Evolutionary conservation across 1,139 yeast genomes (phyloP).

Genomic region (Protomyces arabidopsidicola): DNA sequence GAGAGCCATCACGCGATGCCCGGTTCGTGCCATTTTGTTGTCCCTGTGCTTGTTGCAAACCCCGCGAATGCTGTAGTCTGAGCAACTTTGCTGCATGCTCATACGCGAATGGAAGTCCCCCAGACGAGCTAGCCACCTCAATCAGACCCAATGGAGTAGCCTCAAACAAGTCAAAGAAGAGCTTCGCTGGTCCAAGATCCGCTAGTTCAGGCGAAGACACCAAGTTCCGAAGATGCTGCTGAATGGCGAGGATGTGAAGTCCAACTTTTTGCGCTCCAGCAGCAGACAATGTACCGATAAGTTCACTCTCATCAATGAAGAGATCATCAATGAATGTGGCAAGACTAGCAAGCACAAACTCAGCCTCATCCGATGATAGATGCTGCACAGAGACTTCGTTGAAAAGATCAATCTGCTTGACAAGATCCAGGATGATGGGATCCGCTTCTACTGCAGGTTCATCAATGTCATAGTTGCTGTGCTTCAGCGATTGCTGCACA

Average conservation of each 20-base stretch:
- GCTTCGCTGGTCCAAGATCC: constrained; percentile 18
- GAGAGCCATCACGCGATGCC: neutral
- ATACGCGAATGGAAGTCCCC: constrained; percentile 2
- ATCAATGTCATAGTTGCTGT: constrained; percentile 24
- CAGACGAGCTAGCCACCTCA: constrained; percentile 4
- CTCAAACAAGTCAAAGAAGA: constrained; percentile 7
- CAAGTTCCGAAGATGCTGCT: constrained; percentile 25
- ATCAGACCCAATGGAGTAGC: constrained; percentile 3
- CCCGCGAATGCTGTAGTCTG: constrained; percentile 18
- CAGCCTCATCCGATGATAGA: constrained; percentile 1
- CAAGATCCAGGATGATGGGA: constrained; percentile 21
- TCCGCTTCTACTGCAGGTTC: constrained; percentile 24
- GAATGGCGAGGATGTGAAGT: constrained; percentile 25
- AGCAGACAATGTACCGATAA: constrained; percentile 8
- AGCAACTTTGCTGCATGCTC: constrained; percentile 22
- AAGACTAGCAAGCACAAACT: constrained; percentile 23
- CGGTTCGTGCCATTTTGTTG: neutral
- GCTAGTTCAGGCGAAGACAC: constrained; percentile 17
- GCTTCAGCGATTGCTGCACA: constrained; percentile 10
- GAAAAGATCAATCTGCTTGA: constrained; percentile 3
- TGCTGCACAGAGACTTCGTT: constrained; percentile 1
- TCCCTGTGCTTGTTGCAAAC: neutral
- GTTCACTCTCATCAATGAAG: constrained; percentile 16
- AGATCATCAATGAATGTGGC: constrained; percentile 26
- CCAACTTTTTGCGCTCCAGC: constrained; percentile 23